phyloP scores from a whole-genome alignment of 2,329 filamentous ascomycete species.

The Monosporascus sp. region DNA sequence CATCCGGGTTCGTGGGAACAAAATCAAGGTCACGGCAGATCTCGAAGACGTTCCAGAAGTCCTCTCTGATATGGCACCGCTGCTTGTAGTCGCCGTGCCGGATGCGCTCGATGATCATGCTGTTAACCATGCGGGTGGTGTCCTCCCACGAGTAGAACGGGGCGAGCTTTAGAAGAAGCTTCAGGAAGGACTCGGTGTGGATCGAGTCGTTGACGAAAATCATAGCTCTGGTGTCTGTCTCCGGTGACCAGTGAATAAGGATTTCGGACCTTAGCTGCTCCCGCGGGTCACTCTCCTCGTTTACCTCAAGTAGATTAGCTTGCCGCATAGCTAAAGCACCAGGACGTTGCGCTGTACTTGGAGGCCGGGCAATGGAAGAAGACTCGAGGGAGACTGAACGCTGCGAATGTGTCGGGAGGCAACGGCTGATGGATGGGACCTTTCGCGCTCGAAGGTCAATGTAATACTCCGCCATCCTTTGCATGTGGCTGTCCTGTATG shows the following conservation, averaged over 20 bases:
- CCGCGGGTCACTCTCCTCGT: not conserved
- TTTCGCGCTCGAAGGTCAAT: not conserved
- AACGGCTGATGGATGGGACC: not conserved
- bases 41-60: not conserved
- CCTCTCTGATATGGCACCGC: not conserved
- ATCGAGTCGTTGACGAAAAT: not conserved
- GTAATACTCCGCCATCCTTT: not conserved
- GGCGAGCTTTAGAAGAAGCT: not conserved
- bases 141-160: not conserved
- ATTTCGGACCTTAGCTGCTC: not conserved
- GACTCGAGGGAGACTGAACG: not conserved
- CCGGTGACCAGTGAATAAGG: not conserved
- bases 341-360: not conserved
- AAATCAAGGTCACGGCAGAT: not conserved
- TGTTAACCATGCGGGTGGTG: not conserved
- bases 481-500: not conserved
- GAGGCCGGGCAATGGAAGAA: not conserved
- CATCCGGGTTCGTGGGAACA: not conserved
- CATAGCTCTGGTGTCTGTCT: not conserved
- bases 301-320: not conserved
- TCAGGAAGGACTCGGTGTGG: not conserved
- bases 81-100: not conserved
- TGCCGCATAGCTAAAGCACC: not conserved
- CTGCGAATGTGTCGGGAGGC: not conserved
- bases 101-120: not conserved